These are phyloP conservation scores for Asterophora lycoperdoides DNA, from an alignment of 768 basidiomycete species.

Conservation along the genomic window DNA sequence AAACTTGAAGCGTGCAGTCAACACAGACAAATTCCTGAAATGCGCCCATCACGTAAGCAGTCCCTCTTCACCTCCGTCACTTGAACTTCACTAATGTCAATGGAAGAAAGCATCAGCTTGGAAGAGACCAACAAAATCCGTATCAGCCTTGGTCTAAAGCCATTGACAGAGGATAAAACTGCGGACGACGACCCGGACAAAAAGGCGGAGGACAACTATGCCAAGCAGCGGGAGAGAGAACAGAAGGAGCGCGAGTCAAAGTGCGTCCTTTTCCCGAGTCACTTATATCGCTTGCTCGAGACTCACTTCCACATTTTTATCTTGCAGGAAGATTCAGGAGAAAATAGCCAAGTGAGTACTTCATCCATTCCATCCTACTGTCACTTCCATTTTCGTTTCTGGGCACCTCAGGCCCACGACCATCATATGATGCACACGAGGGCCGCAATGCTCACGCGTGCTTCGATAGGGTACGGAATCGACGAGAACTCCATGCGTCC, in stretches of 20 bases:
- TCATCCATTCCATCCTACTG: constrained; percentile 23
- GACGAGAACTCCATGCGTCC: constrained; percentile 86
- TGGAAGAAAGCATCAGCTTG: constrained; percentile 87
- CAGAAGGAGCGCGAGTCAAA: constrained; percentile 70
- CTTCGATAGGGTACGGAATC: constrained; percentile 81
- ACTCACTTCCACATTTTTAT: constrained; percentile 22
- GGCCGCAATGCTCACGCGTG: constrained; percentile 39
- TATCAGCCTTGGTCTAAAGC: constrained; percentile 89
- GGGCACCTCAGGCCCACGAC: constrained; percentile 35
- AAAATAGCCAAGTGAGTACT: constrained; percentile 83
- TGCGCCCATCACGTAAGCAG: constrained; percentile 19
- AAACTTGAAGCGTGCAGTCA: not conserved
- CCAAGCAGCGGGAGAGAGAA: constrained; percentile 64
- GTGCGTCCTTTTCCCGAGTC: constrained; percentile 40
- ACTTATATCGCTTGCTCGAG: constrained; percentile 11
- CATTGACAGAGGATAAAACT: constrained; percentile 77
- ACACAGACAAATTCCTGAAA: constrained; percentile 7
- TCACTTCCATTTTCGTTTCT: constrained; percentile 45
- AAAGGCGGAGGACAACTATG: constrained; percentile 84
- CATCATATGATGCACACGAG: constrained; percentile 19
- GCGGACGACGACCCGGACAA: constrained; percentile 75
- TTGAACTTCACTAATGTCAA: constrained; percentile 43
- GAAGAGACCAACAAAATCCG: constrained; percentile 97
- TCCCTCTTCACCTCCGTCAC: constrained; percentile 11
- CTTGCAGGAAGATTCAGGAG: constrained; percentile 62